phyloP scores from a whole-genome alignment of 2,329 filamentous ascomycete species.

The Helotiales sp. region DNA sequence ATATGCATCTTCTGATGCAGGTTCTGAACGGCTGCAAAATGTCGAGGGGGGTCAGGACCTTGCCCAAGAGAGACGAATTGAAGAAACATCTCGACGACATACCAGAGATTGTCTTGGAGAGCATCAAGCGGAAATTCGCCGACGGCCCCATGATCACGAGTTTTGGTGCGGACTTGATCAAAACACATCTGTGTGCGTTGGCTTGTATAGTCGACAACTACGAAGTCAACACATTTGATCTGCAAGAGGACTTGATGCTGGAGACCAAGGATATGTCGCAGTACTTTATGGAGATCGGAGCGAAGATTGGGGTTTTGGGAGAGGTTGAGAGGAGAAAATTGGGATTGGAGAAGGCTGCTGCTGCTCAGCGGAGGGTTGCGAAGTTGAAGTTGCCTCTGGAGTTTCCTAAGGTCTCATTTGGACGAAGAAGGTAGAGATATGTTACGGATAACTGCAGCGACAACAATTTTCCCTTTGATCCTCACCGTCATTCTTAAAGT shows the following conservation, averaged over 20 bases:
- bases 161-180: constrained; percentile 72
- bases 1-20: constrained; percentile 61
- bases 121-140: constrained; percentile 72
- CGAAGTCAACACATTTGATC: constrained; percentile 70
- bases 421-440: constrained; percentile 31
- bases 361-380: constrained; percentile 66
- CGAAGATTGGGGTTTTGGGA: constrained; percentile 56
- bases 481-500: no score
- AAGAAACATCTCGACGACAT: constrained; percentile 60
- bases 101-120: constrained; percentile 66
- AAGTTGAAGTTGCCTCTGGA: constrained; percentile 77
- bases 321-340: constrained; percentile 55
- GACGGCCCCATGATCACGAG: constrained; percentile 68
- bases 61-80: constrained; percentile 68
- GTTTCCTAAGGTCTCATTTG: constrained; percentile 69
- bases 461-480: background rate
- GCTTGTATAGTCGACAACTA: constrained; percentile 75
- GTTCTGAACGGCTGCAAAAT: constrained; percentile 56
- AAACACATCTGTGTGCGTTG: constrained; percentile 74
- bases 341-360: constrained; percentile 64
- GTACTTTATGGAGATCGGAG: constrained; percentile 80
- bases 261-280: constrained; percentile 72
- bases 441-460: background rate
- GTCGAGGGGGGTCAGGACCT: constrained; percentile 49
- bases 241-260: constrained; percentile 73